Percentiles rank a stretch among this genome's conserved stretches.
phyloP scores from a whole-genome alignment of 129 eudicot genomes.

The Gnaphalium uliginosum region DNA sequence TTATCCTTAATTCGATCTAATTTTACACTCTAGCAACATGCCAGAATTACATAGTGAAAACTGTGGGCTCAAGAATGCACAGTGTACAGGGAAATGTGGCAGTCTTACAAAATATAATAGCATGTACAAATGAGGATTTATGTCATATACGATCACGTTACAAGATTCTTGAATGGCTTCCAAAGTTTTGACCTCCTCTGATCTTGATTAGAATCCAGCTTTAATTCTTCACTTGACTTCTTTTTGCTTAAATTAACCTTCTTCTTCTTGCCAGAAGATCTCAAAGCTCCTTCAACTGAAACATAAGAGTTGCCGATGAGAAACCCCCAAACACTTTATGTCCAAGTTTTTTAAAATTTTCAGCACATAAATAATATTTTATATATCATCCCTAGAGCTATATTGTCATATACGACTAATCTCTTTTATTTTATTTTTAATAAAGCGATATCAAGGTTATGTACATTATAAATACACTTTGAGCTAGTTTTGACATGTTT shows the following conservation, averaged over 20 bases:
- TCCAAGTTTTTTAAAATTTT: no score
- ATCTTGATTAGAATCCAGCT: conserved; percentile 25
- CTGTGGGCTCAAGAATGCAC: neutral
- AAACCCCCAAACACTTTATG: neutral
- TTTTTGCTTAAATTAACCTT: conserved; percentile 27
- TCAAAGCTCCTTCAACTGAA: conserved; percentile 78
- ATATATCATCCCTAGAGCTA: no score
- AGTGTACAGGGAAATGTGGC: neutral
- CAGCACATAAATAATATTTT: neutral
- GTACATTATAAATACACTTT: neutral
- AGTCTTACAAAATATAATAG: neutral
- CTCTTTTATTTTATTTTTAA: neutral
- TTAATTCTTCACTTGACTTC: conserved; percentile 14
- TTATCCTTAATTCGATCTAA: neutral
- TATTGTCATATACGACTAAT: no score
- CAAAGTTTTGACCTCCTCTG: conserved; percentile 25
- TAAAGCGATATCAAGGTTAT: no score
- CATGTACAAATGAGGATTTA: neutral
- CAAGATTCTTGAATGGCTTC: conserved; percentile 31
- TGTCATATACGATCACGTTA: neutral
- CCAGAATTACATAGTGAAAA: neutral
- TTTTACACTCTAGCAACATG: neutral
- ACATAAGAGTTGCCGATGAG: neutral
- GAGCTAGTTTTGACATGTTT: neutral
- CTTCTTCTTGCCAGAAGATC: conserved; percentile 70